Evolutionary conservation across 805 yeast genomes (phyloP).

Genomic region (Pichia paraexigua): DNA sequence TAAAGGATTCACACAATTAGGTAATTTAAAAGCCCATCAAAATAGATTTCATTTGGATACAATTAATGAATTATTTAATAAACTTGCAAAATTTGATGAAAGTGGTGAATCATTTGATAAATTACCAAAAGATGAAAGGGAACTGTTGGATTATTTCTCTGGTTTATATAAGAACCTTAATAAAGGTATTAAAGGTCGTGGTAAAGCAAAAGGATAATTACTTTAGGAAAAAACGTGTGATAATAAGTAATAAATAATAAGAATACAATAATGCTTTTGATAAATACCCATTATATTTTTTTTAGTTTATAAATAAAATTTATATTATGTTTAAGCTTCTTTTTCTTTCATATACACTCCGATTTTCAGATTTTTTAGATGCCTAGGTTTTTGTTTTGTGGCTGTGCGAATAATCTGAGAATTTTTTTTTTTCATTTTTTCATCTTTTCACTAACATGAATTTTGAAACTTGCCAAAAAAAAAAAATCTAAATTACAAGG

Average conservation of each 20-base stretch:
- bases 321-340: background rate
- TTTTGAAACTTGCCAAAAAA: no score
- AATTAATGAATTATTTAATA: constrained; percentile 56
- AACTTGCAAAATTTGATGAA: constrained; percentile 50
- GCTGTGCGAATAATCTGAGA: background rate
- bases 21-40: constrained; percentile 90
- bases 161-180: constrained; percentile 80
- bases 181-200: constrained; percentile 88
- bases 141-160: constrained; percentile 68
- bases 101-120: constrained; percentile 35
- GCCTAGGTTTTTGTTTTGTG: background rate
- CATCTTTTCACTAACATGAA: background rate
- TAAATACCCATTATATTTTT: no score
- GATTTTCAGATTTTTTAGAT: no score
- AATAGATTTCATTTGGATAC: constrained; percentile 78
- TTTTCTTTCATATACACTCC: no score
- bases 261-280: no score
- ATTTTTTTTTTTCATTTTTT: no score
- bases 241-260: no score
- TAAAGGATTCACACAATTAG: constrained; percentile 83
- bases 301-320: no score
- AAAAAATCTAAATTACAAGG: no score
- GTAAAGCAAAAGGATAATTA: constrained; percentile 33
- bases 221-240: no score
- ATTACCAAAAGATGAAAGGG: constrained; percentile 56